phyloP scores from a whole-genome alignment of 495 filamentous ascomycete species.

The Immersiella caudata region DNA sequence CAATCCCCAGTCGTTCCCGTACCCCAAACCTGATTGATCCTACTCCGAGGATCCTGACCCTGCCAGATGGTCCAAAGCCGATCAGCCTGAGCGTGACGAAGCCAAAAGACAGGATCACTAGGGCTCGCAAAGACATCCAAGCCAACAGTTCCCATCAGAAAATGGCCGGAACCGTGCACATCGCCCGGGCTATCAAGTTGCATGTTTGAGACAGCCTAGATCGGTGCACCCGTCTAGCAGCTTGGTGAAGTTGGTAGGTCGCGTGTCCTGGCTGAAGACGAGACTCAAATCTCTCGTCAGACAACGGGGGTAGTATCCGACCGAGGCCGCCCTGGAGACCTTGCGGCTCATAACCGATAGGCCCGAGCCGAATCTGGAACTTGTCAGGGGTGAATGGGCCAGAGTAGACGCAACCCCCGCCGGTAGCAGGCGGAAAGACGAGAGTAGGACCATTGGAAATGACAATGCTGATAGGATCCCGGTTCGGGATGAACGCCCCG shows the following conservation, averaged over 20 bases:
- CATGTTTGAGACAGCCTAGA: background rate
- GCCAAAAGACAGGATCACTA: conserved; percentile 8
- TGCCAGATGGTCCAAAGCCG: conserved; percentile 15
- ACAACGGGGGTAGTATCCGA: conserved; percentile 4
- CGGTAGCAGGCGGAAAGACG: conserved; percentile 5
- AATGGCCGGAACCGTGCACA: conserved; percentile 1
- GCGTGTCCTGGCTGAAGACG: background rate
- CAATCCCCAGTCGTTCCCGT: conserved; percentile 14
- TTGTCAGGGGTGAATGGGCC: conserved; percentile 14
- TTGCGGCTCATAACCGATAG: background rate
- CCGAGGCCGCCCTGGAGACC: background rate
- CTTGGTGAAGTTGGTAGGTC: conserved; percentile 1
- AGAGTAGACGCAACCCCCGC: conserved; percentile 21
- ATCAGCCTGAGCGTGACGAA: conserved; percentile 4
- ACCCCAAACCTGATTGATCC: background rate
- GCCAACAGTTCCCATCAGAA: background rate
- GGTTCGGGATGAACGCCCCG: background rate
- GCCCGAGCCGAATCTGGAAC: background rate
- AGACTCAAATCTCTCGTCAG: background rate
- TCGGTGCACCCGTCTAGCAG: background rate
- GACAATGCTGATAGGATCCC: background rate
- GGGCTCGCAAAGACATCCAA: conserved; percentile 2
- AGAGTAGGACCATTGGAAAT: background rate
- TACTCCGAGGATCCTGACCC: background rate
- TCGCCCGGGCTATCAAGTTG: background rate